These are phyloP conservation scores for Diaporthe capsici DNA, from an alignment of 2,329 filamentous ascomycete genomes.

Conservation along the genomic window DNA sequence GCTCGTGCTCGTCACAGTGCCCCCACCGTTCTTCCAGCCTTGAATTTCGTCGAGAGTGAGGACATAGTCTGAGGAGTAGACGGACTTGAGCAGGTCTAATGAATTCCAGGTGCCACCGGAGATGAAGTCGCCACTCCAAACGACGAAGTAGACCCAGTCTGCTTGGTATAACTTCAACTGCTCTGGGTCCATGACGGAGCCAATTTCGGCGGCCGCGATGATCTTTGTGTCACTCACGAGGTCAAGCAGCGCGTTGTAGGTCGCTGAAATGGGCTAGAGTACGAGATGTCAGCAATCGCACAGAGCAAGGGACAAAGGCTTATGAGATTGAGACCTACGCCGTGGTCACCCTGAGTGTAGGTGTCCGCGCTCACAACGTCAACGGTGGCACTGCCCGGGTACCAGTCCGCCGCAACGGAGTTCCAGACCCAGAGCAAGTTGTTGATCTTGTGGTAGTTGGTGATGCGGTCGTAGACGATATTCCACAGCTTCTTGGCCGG, in stretches of 20 bases:
- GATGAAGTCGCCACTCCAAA: conserved; percentile 62
- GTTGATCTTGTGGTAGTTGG: conserved; percentile 58
- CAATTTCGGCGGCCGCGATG: conserved; percentile 62
- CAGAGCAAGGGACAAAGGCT: not conserved
- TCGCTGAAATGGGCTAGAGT: not conserved
- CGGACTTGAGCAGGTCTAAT: conserved; percentile 55
- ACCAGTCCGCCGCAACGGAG: conserved; percentile 60
- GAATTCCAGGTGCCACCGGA: conserved; percentile 58
- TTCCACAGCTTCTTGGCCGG: conserved; percentile 59
- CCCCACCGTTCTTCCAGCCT: conserved; percentile 47
- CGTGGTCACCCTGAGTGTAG: conserved; percentile 45
- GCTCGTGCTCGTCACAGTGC: not conserved
- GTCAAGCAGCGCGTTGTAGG: not conserved
- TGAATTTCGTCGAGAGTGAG: conserved; percentile 54
- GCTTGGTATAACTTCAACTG: conserved; percentile 59
- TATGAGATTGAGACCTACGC: not conserved
- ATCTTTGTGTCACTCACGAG: conserved; percentile 60
- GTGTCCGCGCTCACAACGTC: conserved; percentile 63
- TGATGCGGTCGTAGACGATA: conserved; percentile 60
- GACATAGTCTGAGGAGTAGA: conserved; percentile 40
- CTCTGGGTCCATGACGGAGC: conserved; percentile 59
- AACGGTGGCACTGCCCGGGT: conserved; percentile 60
- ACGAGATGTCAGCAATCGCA: accelerated
- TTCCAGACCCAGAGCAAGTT: conserved; percentile 68
- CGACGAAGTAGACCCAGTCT: conserved; percentile 63